These are phyloP conservation scores for Ustilago nuda DNA, from an alignment of 1,284 basidiomycete species.

Conservation along the genomic window DNA sequence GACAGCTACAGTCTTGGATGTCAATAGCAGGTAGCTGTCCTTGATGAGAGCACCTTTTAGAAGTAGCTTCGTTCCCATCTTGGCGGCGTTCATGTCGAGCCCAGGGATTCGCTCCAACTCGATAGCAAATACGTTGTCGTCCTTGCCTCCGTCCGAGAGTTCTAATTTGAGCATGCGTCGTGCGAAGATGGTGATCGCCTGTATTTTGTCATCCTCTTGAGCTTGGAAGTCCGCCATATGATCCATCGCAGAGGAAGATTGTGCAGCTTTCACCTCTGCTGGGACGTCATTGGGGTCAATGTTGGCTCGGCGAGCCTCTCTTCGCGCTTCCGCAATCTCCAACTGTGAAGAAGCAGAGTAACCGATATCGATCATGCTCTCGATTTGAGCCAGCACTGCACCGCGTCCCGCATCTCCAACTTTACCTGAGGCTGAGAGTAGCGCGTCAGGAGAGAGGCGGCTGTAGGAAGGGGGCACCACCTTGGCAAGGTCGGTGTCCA, in stretches of 20 bases:
- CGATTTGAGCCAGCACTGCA: slow-evolving; percentile 38
- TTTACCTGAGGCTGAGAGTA: slow-evolving; percentile 8
- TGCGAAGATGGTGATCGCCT: slow-evolving; percentile 87
- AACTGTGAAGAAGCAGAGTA: slow-evolving; percentile 38
- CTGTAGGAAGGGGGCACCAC: slow-evolving; percentile 17
- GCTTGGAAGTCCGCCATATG: slow-evolving; percentile 53
- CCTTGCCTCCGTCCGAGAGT: slow-evolving; percentile 88
- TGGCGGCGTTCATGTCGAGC: slow-evolving; percentile 46
- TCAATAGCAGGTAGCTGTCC: slow-evolving; percentile 31
- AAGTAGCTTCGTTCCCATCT: slow-evolving; percentile 39
- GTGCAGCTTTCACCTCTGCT: slow-evolving; percentile 16
- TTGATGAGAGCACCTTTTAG: slow-evolving; percentile 30
- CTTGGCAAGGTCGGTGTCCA: slow-evolving; percentile 30
- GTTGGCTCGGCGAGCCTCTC: slow-evolving; percentile 33
- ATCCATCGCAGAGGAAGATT: slow-evolving; percentile 72
- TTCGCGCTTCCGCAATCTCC: slow-evolving; percentile 46
- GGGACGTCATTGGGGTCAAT: slow-evolving; percentile 30
- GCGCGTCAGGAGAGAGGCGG: slow-evolving; percentile 1
- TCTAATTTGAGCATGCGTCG: slow-evolving; percentile 91
- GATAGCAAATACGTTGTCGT: slow-evolving; percentile 78
- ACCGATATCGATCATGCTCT: slow-evolving; percentile 49
- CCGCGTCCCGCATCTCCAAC: slow-evolving; percentile 21
- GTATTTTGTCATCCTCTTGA: slow-evolving; percentile 42
- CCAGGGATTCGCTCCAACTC: slow-evolving; percentile 31
- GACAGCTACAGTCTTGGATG: slow-evolving; percentile 20